Conservation (phyloP, 139 green algal genomes). For the Coccomyxa sp. region DNA sequence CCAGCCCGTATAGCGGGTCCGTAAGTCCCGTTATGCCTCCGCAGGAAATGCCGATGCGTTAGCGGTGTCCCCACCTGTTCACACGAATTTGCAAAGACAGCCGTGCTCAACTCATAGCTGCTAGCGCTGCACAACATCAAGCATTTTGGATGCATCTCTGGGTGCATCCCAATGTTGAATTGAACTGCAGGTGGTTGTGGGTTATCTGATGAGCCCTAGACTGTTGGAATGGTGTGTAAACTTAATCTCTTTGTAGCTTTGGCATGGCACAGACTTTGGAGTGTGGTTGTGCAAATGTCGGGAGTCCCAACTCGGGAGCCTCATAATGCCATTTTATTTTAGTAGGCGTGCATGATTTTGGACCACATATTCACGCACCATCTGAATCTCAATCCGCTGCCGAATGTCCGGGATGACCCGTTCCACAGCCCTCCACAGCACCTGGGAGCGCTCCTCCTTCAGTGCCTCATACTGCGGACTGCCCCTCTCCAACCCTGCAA, state of each 20-base stretch:
- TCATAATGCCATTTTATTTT: background rate
- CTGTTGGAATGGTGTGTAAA: too few species aligned
- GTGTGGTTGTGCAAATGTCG: too few species aligned
- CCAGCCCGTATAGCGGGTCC: constrained; percentile 55
- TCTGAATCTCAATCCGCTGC: constrained; percentile 56
- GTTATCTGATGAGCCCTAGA: too few species aligned
- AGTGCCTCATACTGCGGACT: constrained; percentile 79
- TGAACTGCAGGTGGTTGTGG: too few species aligned
- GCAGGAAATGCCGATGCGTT: constrained; percentile 87
- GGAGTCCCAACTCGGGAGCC: too few species aligned
- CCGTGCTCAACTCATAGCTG: too few species aligned
- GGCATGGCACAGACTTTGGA: too few species aligned
- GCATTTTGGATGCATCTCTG: too few species aligned
- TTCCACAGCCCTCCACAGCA: constrained; percentile 87
- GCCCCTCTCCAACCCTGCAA: constrained; percentile 25
- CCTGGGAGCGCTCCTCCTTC: constrained; percentile 83
- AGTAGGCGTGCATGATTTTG: background rate
- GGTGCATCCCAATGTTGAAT: too few species aligned
- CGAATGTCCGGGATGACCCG: constrained; percentile 82
- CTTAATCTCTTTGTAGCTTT: too few species aligned
- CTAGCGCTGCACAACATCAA: too few species aligned
- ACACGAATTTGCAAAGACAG: background rate
- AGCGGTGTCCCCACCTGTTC: constrained; percentile 85
- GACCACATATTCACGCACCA: constrained; percentile 18
- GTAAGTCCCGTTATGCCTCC: constrained; percentile 81